A percentile compares a stretch with the other conserved stretches of the same genome.
These are phyloP conservation scores for Claviceps spartinae DNA, from an alignment of 2,329 filamentous ascomycete genomes.

Conservation along the genomic window DNA sequence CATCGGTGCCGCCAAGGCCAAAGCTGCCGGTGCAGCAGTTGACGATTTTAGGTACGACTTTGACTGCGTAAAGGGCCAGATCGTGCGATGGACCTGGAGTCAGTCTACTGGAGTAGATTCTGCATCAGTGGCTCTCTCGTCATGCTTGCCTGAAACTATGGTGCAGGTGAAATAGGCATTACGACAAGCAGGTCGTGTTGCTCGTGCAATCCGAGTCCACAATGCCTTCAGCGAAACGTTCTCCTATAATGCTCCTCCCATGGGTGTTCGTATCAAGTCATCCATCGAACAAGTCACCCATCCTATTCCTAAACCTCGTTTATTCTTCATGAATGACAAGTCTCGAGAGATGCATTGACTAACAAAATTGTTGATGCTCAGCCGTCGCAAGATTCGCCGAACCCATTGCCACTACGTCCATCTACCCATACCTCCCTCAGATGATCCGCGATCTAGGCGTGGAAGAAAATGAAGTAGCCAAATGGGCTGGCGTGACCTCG, in stretches of 20 bases:
- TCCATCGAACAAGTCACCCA: neutral
- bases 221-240: neutral
- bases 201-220: neutral
- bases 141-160: neutral
- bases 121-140: neutral
- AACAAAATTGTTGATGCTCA: constrained; percentile 17
- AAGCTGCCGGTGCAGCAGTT: constrained; percentile 68
- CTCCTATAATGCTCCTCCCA: neutral
- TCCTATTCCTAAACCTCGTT: neutral
- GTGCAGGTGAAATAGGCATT: neutral
- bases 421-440: constrained; percentile 59
- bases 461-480: constrained; percentile 56
- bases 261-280: neutral
- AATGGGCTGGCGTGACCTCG: constrained; percentile 66
- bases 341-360: neutral
- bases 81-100: neutral
- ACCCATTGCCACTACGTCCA: constrained; percentile 57
- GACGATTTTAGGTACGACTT: constrained; percentile 55
- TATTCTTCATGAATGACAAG: too few relatives aligned
- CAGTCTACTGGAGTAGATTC: neutral
- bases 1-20: constrained; percentile 20
- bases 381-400: constrained; percentile 70
- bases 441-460: constrained; percentile 75
- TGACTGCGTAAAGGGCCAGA: neutral
- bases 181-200: neutral